Base-by-base conservation (phyloP, 2,329 filamentous ascomycete species). In the Fusarium solani-melongenae region DNA sequence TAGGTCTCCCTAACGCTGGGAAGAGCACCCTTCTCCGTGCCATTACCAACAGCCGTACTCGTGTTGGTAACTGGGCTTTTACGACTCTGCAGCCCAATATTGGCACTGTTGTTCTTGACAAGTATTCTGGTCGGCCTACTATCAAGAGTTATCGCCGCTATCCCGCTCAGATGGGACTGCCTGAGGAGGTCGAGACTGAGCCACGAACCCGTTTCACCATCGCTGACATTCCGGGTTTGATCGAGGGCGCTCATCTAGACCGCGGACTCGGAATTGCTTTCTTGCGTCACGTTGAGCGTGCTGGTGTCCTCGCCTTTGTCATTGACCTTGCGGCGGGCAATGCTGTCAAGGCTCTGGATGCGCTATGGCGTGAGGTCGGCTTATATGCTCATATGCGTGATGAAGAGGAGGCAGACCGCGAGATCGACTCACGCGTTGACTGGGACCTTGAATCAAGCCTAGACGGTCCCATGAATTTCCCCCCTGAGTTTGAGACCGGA, bases 41-140 rank as follows among this genome's bases (percentile, higher is more conserved):
- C 4, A 85, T 99, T 77, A 97, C 92, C 77, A 95, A 95, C 81
- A 97, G 94, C 80, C 92, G 95, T 68, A 94, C 96, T 2, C 90
- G 96, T 41, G 91, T 99, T 33, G 96, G 96, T 44, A 92, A 93
- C 81, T 99, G 96, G 96, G 96, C 95, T 11, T 99, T 99, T 81
- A 99, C 96, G 4, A 99, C 96, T 0, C 87, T 99, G 10, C 92
- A 95, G 76, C 96, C 96, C 4, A 98, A 97, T 76, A 97, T 99
- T 63, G 96, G 96, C 59, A 99, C 96, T 1, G 94, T 99, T 8
- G 92, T 98, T 15, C 89, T 99, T 12, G 96, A 99, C 82, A 90
- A 95, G 80, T 90, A 96, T 84, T 92, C 91, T 66, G 94, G 95
- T 3, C 90, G 94, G 0, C 94, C 95, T 2, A 64, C 84, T 7